Conservation (phyloP, 2,329 filamentous ascomycete genomes). For the Cladosporium sp. region DNA sequence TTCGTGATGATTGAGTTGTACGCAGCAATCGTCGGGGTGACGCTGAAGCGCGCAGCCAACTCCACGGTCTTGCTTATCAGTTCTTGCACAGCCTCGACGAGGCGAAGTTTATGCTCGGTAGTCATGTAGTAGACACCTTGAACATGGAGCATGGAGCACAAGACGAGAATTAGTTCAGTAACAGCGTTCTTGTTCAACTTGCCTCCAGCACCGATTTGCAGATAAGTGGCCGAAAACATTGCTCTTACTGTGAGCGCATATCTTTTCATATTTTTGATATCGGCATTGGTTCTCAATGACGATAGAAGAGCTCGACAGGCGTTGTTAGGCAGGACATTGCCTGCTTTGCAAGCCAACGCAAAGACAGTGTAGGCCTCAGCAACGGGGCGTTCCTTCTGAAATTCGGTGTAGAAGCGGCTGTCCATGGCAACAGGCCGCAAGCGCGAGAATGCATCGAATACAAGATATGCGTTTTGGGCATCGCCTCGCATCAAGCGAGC, state of each 20-base stretch:
- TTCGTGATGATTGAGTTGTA: constrained; percentile 43
- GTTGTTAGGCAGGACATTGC: constrained; percentile 30
- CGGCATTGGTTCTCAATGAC: constrained; percentile 31
- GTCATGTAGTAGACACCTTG: constrained; percentile 24
- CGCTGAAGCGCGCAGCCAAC: constrained; percentile 32
- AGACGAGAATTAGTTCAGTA: constrained; percentile 39
- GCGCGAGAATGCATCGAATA: constrained; percentile 50
- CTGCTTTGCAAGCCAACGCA: constrained; percentile 50
- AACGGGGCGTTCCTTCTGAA: constrained; percentile 48
- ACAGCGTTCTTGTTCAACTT: constrained; percentile 39
- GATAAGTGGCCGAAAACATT: constrained; percentile 45
- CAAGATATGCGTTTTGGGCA: constrained; percentile 51
- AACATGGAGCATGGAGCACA: constrained; percentile 33
- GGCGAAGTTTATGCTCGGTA: constrained; percentile 23
- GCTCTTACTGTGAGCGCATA: constrained; percentile 34
- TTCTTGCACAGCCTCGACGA: constrained; percentile 29
- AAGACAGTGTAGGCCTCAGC: constrained; percentile 50
- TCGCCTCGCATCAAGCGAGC: constrained; percentile 49
- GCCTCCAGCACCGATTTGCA: constrained; percentile 44
- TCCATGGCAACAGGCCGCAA: constrained; percentile 42
- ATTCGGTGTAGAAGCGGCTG: constrained; percentile 42
- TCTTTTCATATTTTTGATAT: constrained; percentile 18
- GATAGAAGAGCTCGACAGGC: constrained; percentile 38
- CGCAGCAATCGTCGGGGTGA: constrained; percentile 31
- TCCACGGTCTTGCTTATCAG: constrained; percentile 33